Base-by-base conservation (phyloP, 176 grass and related monocot genomes). In the Carex pumila region DNA sequence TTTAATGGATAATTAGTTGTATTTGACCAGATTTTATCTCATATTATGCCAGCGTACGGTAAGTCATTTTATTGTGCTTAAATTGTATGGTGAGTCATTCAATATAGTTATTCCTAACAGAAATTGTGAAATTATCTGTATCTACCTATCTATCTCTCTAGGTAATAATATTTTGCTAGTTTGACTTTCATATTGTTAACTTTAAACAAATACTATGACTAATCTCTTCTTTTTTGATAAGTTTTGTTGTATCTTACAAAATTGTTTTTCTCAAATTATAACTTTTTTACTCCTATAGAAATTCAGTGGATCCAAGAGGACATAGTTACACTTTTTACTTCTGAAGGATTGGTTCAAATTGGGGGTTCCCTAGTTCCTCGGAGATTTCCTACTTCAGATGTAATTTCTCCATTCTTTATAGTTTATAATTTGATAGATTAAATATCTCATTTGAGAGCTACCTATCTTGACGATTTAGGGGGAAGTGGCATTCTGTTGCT, bases 311-410 rank as follows among this genome's bases (percentile, higher is more conserved):
- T 95, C 53, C 85, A 85, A 32, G 91, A 95, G 75, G 92, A 95
- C 63, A 91, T 85, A 78, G 71, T 98, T 41, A 98, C 93, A 2
- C 89, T 98, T 79, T 95, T 98, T 86, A 98, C 96, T 81, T 86
- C 96, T 34, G 93, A 98, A 81, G 93, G 96, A 14, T 89, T 98
- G 5, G 31, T 98, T 84, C 96, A 98, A 81, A 93, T 98, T 18
- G 96, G 91, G 18, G 96, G 93, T 13, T 93, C 89, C 65, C 68
- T 98, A 66, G 88, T 95, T 70, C 91, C 96, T 72, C 88, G 83
- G 13, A 74, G 88, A 69, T 85, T 98, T 84, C 43, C 65, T 60
- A 61, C 86, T 61, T 85, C 87, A 13, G 86, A 93, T 85, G 96
- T 98, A 88, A 65, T 32, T 12, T 61, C 80, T 61, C 34, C 8